Evolutionary conservation across 805 yeast genomes (phyloP).

Genomic region (Kazachstania psychrophila): DNA sequence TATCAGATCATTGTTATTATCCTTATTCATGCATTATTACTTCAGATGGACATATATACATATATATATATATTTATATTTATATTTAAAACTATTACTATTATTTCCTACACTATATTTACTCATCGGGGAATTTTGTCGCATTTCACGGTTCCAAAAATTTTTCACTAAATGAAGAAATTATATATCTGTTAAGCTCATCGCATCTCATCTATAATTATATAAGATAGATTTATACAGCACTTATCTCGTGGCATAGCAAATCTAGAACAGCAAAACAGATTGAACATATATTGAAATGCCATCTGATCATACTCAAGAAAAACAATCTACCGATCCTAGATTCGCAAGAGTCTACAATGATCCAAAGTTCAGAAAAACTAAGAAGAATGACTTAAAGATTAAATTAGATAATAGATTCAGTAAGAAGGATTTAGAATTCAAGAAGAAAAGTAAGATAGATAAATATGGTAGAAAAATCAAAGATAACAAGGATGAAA

Average conservation of each 20-base stretch:
- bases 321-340: constrained; percentile 45
- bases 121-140: neutral
- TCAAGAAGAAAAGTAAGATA: constrained; percentile 53
- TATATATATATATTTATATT: too few species aligned
- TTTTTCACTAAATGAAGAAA: constrained; percentile 10
- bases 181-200: constrained; percentile 10
- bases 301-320: constrained; percentile 4
- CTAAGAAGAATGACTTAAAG: constrained; percentile 58
- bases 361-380: constrained; percentile 82
- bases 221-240: too few species aligned
- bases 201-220: constrained; percentile 22
- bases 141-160: constrained; percentile 5
- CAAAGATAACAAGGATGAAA: constrained; percentile 27
- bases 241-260: neutral
- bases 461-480: constrained; percentile 84
- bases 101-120: too few species aligned
- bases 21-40: too few species aligned
- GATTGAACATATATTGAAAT: too few species aligned
- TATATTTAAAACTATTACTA: too few species aligned
- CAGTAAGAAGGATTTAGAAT: constrained; percentile 49
- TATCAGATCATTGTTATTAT: too few species aligned
- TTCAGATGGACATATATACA: too few species aligned
- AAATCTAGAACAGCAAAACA: neutral
- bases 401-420: constrained; percentile 83
- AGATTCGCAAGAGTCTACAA: constrained; percentile 70